Evolutionary conservation across 176 grass and related monocot species (phyloP).

Genomic region (Carex kokanica): DNA sequence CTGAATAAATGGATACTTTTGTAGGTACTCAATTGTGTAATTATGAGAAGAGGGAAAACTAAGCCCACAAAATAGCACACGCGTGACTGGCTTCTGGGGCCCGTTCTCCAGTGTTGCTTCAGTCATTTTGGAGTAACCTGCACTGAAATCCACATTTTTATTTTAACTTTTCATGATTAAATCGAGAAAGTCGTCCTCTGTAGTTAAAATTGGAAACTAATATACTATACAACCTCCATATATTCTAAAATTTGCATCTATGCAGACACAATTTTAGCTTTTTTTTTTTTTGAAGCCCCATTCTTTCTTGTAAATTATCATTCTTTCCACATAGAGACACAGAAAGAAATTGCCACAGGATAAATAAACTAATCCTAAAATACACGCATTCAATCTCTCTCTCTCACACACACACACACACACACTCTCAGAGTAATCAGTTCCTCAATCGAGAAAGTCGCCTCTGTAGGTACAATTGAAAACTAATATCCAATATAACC

Average conservation of each 20-base stretch:
- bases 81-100: slow-evolving; percentile 20
- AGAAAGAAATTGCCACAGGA: neutral
- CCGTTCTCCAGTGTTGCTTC: slow-evolving; percentile 20
- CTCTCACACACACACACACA: no score
- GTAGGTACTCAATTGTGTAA: slow-evolving; percentile 75
- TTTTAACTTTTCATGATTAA: neutral
- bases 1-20: slow-evolving; percentile 75
- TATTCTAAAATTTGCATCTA: neutral
- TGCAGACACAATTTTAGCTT: no score
- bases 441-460: neutral
- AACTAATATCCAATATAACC: neutral
- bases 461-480: neutral
- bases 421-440: neutral
- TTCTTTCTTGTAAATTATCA: neutral
- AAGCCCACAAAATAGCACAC: slow-evolving; percentile 73
- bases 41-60: slow-evolving; percentile 57
- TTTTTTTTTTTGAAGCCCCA: no score
- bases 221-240: neutral
- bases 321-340: neutral
- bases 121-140: slow-evolving; percentile 49
- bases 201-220: neutral
- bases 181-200: neutral
- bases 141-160: slow-evolving; percentile 19
- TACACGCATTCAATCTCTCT: neutral
- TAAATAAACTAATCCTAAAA: neutral